A percentile compares a stretch with the other conserved stretches of the same genome.
Conservation (phyloP, 192 early-diverging fungal species). For the Physocladia obscura region DNA sequence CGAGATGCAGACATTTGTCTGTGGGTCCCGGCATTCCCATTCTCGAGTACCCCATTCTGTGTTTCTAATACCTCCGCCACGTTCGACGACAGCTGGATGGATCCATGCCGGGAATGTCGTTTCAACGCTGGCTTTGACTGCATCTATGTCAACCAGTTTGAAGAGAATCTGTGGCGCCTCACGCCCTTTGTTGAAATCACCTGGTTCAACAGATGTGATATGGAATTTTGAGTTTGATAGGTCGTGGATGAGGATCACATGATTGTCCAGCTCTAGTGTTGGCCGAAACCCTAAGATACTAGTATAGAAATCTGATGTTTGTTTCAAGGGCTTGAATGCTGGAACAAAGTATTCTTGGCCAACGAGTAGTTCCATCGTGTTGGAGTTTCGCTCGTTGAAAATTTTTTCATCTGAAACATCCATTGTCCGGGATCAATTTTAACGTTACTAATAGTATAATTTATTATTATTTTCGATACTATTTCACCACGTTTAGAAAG, state of each 20-base stretch:
- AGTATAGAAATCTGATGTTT: background rate
- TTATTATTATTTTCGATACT: too few relatives aligned
- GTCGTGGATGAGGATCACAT: background rate
- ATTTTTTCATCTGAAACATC: too few relatives aligned
- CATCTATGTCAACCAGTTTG: background rate
- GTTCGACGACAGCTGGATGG: background rate
- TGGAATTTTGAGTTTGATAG: background rate
- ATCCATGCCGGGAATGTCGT: background rate
- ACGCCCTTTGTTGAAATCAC: background rate
- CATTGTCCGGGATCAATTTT: too few relatives aligned
- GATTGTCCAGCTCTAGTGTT: background rate
- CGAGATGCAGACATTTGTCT: background rate
- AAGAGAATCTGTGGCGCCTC: background rate
- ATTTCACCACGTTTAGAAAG: conserved; percentile 40
- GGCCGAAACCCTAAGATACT: background rate
- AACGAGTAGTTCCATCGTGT: too few relatives aligned
- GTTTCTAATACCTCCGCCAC: background rate
- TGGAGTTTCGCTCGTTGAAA: too few relatives aligned
- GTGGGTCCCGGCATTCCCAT: conserved; percentile 7
- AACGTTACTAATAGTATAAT: too few relatives aligned
- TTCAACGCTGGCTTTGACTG: background rate
- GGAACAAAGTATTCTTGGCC: too few relatives aligned
- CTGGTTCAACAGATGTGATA: background rate
- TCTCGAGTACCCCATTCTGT: conserved; percentile 10
- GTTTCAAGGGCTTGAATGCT: too few relatives aligned